These are phyloP conservation scores for Gossypium lobatum DNA, from an alignment of 441 rosid genomes.

Conservation along the genomic window DNA sequence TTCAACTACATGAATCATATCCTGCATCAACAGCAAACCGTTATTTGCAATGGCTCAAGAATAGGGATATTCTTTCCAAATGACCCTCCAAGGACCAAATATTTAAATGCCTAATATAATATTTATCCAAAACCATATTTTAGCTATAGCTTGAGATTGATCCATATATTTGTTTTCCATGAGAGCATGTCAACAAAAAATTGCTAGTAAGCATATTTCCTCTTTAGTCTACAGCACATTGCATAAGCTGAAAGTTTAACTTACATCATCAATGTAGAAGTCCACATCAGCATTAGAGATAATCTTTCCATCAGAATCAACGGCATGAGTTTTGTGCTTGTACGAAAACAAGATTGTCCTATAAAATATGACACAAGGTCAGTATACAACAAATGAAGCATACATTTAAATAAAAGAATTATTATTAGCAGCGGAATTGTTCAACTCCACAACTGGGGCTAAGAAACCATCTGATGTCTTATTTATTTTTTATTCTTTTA, in stretches of 20 bases:
- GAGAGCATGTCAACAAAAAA: not conserved
- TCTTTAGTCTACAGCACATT: not conserved
- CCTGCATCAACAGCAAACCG: conserved; percentile 39
- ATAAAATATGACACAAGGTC: conserved; percentile 12
- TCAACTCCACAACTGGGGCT: too few relatives aligned
- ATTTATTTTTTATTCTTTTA: too few relatives aligned
- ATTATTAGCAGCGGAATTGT: too few relatives aligned
- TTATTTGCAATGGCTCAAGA: not conserved
- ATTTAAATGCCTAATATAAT: not conserved
- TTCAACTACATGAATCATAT: conserved; percentile 69
- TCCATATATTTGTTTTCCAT: not conserved
- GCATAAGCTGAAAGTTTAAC: conserved; percentile 8
- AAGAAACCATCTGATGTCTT: too few relatives aligned
- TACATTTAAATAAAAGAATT: not conserved
- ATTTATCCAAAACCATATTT: not conserved
- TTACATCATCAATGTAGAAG: conserved; percentile 78
- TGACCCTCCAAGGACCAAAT: not conserved
- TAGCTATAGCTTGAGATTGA: not conserved
- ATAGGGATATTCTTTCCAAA: not conserved
- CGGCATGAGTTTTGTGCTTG: conserved; percentile 95
- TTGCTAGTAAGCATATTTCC: not conserved
- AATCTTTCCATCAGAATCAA: conserved; percentile 69
- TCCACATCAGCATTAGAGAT: conserved; percentile 85
- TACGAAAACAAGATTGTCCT: conserved; percentile 81
- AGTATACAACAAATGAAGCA: not conserved